phyloP scores from a whole-genome alignment of 164 flowering plant species.

The Chimonanthus praecox region DNA sequence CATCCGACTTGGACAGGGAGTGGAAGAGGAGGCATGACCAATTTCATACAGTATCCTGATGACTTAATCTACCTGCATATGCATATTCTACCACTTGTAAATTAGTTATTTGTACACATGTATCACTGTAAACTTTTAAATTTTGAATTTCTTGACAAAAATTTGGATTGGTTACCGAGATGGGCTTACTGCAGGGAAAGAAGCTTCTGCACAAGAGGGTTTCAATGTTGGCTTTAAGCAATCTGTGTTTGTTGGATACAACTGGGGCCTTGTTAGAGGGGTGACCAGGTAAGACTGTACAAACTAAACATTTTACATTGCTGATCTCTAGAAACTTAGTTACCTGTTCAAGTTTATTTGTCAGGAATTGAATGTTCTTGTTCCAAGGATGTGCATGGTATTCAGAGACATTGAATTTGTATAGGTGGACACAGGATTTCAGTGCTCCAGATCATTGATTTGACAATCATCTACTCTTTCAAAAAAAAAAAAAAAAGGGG shows the following conservation, averaged over 20 bases:
- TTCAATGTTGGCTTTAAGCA: slow-evolving; percentile 75
- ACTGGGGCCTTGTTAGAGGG: slow-evolving; percentile 78
- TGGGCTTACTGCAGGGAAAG: slow-evolving; percentile 73
- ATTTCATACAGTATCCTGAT: slow-evolving; percentile 51
- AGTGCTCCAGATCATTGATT: not conserved
- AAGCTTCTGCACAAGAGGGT: slow-evolving; percentile 80
- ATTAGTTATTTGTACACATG: not conserved
- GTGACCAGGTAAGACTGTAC: slow-evolving; percentile 53
- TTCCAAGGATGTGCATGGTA: not conserved
- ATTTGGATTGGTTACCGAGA: slow-evolving; percentile 78
- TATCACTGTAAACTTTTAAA: not conserved
- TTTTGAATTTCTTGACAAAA: slow-evolving; percentile 15
- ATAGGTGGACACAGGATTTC: not conserved
- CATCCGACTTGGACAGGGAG: slow-evolving; percentile 58
- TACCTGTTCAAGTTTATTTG: not conserved
- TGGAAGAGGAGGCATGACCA: slow-evolving; percentile 56
- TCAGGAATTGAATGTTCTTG: not conserved
- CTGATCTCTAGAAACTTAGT: not conserved
- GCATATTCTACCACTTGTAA: not conserved
- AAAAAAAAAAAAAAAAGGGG: not conserved
- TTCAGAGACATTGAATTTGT: not conserved
- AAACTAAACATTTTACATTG: not conserved
- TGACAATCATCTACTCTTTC: not conserved
- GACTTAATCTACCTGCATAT: not conserved
- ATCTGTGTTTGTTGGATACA: slow-evolving; percentile 58